Base-by-base conservation (phyloP, 1,284 basidiomycete species). In the Trichosporon faecale region DNA sequence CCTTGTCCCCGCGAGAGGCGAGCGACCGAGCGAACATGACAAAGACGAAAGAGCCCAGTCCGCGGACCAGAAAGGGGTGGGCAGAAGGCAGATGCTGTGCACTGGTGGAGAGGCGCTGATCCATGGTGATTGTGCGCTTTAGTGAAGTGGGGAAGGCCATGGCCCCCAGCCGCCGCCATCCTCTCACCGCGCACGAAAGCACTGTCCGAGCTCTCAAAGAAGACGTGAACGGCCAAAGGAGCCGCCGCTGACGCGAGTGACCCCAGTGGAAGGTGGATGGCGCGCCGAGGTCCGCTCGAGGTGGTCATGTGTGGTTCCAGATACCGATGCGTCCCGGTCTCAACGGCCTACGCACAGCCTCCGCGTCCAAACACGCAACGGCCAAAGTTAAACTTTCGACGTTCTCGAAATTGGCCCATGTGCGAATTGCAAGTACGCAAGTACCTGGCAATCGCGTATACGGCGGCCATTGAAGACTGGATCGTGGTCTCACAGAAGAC, bases 321-420 rank as follows among this genome's bases (percentile, higher is more conserved):
- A 18, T 16, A 16, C 57, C 31, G 57, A 31, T 23, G 14, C 27
- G 27, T 31, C 57, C 57, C 27, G 57, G 57, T 31, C 27, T 61
- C 27, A 8, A 31, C 57, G 57, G 21, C 57, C 57, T 61, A 23
- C 57, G 57, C 57, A 61, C 57, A 61, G 57, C 57, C 57, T 31
- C 57, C 12, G 57, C 18, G 27, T 61, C 57, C 57, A 61, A 61
- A 61, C 57, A 61, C 29, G 57, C 57, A 31, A 61, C 27, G 57
- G 29, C 29, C 16, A 61, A 31, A 61, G 57, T 61, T 61, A 61
- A 61, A 31, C 57, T 61, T 29, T 61, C 57, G 31, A 61, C 57
- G 12, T 21, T 61, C 57, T 31, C 57, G 29, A 31, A 18, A 31
- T 61, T 16, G 57, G 57, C 16, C 57, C 57, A 61, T 61, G 57